A percentile compares a stretch with the other conserved stretches of the same genome.
phyloP scores from a whole-genome alignment of 805 yeast species.

The Wickerhamiella azyma region DNA sequence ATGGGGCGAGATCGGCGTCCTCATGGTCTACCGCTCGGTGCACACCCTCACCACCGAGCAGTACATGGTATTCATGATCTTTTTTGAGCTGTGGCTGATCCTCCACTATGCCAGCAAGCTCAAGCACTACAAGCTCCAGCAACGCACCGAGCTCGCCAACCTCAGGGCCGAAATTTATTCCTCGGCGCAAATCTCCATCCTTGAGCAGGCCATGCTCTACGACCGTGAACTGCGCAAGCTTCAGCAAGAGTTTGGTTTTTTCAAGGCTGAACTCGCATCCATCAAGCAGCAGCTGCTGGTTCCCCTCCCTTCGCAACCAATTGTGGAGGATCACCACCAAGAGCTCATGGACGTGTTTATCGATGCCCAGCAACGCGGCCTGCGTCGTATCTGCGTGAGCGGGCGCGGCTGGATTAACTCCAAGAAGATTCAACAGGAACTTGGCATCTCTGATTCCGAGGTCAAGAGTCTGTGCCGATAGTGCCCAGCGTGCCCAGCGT shows the following conservation, averaged over 20 bases:
- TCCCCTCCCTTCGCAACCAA: neutral
- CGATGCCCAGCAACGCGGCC: neutral
- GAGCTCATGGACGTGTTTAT: neutral
- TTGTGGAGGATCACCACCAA: neutral
- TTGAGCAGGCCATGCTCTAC: conserved; percentile 5
- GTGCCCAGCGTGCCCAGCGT: neutral
- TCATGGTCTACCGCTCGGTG: neutral
- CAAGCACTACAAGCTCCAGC: conserved; percentile 1
- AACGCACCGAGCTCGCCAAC: neutral
- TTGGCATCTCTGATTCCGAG: neutral
- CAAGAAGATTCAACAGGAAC: conserved; percentile 1
- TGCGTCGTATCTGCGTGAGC: conserved; percentile 5
- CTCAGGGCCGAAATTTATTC: neutral
- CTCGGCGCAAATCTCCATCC: conserved; percentile 1
- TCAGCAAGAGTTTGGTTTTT: neutral
- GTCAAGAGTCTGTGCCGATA: neutral
- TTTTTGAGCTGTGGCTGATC: conserved; percentile 4
- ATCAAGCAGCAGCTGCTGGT: neutral
- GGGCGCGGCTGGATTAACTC: conserved; percentile 7
- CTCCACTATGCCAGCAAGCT: conserved; percentile 4
- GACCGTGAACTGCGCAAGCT: conserved; percentile 5
- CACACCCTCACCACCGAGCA: neutral
- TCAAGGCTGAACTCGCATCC: neutral
- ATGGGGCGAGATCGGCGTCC: neutral
- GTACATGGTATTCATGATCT: neutral